A percentile compares a stretch with the other conserved stretches of the same genome.
Evolutionary conservation across 2,329 filamentous ascomycete genomes (phyloP).

Genomic region (Scytalidium sp.): DNA sequence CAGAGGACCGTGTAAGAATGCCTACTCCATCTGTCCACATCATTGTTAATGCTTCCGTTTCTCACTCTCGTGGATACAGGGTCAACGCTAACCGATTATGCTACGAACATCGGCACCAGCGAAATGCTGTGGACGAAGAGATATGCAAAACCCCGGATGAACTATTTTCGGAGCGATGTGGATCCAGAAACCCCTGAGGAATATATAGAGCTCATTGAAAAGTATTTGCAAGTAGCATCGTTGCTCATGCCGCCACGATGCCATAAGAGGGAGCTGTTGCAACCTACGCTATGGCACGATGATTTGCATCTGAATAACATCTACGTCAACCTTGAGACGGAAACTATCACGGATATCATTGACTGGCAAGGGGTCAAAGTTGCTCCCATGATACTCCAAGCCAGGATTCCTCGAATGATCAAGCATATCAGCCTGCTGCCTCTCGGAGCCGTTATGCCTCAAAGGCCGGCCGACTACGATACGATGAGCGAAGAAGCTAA

Average conservation of each 20-base stretch:
- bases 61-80: no score
- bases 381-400: conserved; percentile 11
- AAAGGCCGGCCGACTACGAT: conserved; percentile 37
- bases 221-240: conserved; percentile 12
- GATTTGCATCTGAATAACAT: conserved; percentile 39
- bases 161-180: conserved; percentile 7
- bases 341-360: conserved; percentile 33
- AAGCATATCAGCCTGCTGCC: neutral
- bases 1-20: no score
- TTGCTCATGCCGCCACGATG: conserved; percentile 5
- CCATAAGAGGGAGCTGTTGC: neutral
- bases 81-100: no score
- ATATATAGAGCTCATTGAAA: conserved; percentile 14
- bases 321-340: conserved; percentile 35
- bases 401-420: conserved; percentile 11
- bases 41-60: no score
- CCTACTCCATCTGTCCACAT: no score
- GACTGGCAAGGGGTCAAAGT: conserved; percentile 34
- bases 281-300: conserved; percentile 31
- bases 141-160: conserved; percentile 10
- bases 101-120: no score
- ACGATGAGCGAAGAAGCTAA: conserved; percentile 38
- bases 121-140: conserved; percentile 14
- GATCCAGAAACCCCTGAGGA: conserved; percentile 13
- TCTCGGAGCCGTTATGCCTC: conserved; percentile 21